Conservation (phyloP, 208 protist genomes). For the Trypanosomatidae sp. region DNA sequence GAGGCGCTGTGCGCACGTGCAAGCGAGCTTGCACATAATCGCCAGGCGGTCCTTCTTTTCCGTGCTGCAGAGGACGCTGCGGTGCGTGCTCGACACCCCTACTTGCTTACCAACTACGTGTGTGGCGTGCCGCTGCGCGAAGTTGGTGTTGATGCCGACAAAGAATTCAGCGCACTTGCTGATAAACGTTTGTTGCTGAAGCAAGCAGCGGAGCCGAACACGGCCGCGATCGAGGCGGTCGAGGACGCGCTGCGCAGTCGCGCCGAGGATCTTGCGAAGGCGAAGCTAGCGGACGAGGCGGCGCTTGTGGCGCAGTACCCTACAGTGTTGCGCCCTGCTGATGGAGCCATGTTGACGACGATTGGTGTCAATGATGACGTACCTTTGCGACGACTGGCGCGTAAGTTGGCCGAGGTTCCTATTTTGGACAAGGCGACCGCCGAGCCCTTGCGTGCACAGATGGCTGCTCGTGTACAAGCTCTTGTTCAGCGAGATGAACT, state of each 20-base stretch:
- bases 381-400: no score
- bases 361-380: no score
- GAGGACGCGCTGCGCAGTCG: slow-evolving; percentile 14
- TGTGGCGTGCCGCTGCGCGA: slow-evolving; percentile 23
- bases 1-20: slow-evolving; percentile 7
- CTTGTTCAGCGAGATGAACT: no score
- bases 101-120: slow-evolving; percentile 25
- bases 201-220: slow-evolving; percentile 1
- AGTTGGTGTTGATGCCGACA: slow-evolving; percentile 18
- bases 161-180: slow-evolving; percentile 5
- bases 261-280: slow-evolving; percentile 13
- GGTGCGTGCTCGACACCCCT: slow-evolving; percentile 42
- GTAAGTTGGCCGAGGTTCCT: no score
- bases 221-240: slow-evolving; percentile 4
- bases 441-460: no score
- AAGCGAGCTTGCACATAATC: slow-evolving; percentile 6
- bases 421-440: no score
- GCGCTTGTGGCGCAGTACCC: no score
- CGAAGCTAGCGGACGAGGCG: no score
- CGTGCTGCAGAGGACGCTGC: slow-evolving; percentile 39
- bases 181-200: slow-evolving; percentile 4
- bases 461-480: no score
- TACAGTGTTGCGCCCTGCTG: no score
- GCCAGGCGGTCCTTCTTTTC: slow-evolving; percentile 20
- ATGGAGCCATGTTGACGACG: no score